These are phyloP conservation scores for Gossypium bickii DNA, from an alignment of 345 rosid species.

Conservation along the genomic window DNA sequence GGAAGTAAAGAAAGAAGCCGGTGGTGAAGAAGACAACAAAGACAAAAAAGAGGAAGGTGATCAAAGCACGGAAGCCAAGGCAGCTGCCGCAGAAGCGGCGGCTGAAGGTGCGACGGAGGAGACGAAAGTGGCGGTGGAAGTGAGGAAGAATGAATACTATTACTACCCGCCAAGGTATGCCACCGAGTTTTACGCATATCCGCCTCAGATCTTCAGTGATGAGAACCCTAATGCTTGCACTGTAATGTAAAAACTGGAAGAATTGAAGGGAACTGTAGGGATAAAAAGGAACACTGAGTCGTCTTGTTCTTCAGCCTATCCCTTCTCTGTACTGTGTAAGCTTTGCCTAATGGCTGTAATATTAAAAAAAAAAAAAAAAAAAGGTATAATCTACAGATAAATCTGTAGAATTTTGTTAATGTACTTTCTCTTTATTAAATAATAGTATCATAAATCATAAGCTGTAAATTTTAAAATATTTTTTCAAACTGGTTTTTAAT, in stretches of 20 bases:
- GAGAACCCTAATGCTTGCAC: slow-evolving; percentile 23
- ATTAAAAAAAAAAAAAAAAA: background rate
- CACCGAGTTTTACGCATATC: slow-evolving; percentile 51
- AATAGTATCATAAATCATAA: background rate
- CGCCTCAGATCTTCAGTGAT: slow-evolving; percentile 21
- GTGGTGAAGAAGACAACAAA: slow-evolving; percentile 1
- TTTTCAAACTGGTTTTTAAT: background rate
- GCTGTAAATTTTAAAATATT: background rate
- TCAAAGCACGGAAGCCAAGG: slow-evolving; percentile 15
- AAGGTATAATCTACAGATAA: background rate
- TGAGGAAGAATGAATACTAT: slow-evolving; percentile 54
- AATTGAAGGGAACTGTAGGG: slow-evolving; percentile 7
- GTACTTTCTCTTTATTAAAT: background rate
- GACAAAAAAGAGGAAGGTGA: slow-evolving; percentile 11
- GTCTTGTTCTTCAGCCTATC: slow-evolving; percentile 1
- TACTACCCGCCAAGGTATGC: slow-evolving; percentile 47
- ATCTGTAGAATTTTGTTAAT: slow-evolving; percentile 6
- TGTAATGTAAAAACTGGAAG: slow-evolving; percentile 8
- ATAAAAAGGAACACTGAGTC: background rate
- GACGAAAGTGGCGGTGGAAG: slow-evolving; percentile 45
- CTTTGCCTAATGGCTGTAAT: slow-evolving; percentile 1
- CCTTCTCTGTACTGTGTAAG: background rate
- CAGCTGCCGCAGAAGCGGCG: background rate
- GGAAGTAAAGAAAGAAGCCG: slow-evolving; percentile 21
- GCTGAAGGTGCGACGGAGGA: slow-evolving; percentile 26